Conservation (phyloP, 257 asterid genomes). For the Nicotiana tabacum region DNA sequence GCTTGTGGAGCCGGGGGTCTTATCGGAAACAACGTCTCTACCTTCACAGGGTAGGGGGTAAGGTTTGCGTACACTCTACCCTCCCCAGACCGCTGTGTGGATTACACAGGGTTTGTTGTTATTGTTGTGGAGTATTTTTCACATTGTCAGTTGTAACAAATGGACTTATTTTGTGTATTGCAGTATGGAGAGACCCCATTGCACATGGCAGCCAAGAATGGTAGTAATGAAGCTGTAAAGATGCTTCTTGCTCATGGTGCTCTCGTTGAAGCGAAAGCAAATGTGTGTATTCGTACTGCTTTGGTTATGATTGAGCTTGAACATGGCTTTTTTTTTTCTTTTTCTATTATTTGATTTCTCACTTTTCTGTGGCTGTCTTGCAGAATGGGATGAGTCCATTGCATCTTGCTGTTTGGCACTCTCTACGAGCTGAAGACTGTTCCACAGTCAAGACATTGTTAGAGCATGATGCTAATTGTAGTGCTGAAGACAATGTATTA, state of each 20-base stretch:
- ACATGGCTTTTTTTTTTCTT: no score
- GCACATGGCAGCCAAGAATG: conserved; percentile 98
- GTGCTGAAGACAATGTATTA: conserved; percentile 79
- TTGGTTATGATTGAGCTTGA: background rate
- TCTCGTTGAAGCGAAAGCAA: conserved; percentile 81
- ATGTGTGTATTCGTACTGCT: conserved; percentile 33
- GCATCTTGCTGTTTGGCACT: conserved; percentile 98
- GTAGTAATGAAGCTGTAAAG: conserved; percentile 81
- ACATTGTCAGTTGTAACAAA: background rate
- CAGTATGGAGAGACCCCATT: conserved; percentile 96
- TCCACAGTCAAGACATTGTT: conserved; percentile 81
- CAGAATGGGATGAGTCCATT: conserved; percentile 97
- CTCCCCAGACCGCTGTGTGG: no score
- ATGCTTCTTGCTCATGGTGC: conserved; percentile 83
- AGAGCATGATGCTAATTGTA: conserved; percentile 71
- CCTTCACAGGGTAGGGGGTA: no score
- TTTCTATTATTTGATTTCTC: background rate
- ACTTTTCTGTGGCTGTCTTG: background rate
- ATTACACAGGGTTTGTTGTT: no score
- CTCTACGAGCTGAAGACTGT: conserved; percentile 66
- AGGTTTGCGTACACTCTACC: no score
- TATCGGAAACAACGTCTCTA: no score
- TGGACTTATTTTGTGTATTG: conserved; percentile 19
- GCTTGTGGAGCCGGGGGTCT: no score
- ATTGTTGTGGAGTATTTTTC: background rate